Evolutionary conservation across 1,139 yeast genomes (phyloP), one percentile per base, ranked within the genome.

Genomic region (Debaryomycetaceae sp.): DNA sequence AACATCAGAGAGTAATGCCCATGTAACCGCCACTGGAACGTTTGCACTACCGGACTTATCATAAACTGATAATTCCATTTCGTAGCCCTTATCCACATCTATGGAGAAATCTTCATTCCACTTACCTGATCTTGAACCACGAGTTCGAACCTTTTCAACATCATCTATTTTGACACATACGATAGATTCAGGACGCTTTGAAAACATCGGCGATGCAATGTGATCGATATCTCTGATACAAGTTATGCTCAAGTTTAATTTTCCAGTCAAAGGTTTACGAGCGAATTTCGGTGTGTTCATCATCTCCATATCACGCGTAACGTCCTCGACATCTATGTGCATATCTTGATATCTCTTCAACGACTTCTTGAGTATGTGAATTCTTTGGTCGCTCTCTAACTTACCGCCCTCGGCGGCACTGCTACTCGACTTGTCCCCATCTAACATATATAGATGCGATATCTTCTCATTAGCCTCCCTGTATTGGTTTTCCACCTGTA

Each of bases 401-500:
- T 84, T 79, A 38, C 96, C 96, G 45, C 86, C 88, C 59, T 88
- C 91, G 2, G 98, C 98, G 38, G 93, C 96, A 36, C 85, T 83
- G 53, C 88, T 85, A 48, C 89, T 82, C 42, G 86, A 80, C 51
- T 86, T 81, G 65, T 93, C 99, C 44, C 98, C 97, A 58, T 93
- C 98, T 67, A 86, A 77, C 57, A 85, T 84, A 60, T 93, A 93
- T 46, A 93, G 78, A 54, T 84, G 88, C 27, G 87, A 83, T 62
- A 93, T 80, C 62, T 91, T 93, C 53, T 88, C 95, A 54, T 90
- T 90, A 13, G 98, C 98, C 51, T 85, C 95, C 55, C 85, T 83
- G 66, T 91, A 93, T 66, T 93, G 96, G 57, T 87, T 83, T 65
- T 93, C 99, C 37, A 93, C 96, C 59, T 91, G 95, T 42, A 91